Percentiles rank a stretch among this genome's conserved stretches.
Conservation (phyloP, 1,284 basidiomycete species). For the Pseudozyma tsukubaensis region DNA sequence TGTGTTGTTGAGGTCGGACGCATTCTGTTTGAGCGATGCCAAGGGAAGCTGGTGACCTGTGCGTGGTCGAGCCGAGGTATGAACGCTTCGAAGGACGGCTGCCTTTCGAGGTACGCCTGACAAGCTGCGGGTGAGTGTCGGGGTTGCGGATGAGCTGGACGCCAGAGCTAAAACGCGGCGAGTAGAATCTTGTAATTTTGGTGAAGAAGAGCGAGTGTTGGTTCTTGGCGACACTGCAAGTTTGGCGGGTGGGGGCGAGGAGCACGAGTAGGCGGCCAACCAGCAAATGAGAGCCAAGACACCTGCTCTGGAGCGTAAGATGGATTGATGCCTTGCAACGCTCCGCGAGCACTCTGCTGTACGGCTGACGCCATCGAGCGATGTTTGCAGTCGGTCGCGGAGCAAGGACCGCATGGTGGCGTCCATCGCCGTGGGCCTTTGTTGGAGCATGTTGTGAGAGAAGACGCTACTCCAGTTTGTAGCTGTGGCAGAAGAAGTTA, state of each 20-base stretch:
- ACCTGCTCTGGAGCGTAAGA: constrained; percentile 34
- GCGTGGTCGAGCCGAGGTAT: constrained; percentile 27
- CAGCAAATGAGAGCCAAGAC: constrained; percentile 40
- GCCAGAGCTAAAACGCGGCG: constrained; percentile 9
- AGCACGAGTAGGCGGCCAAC: constrained; percentile 41
- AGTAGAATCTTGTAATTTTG: not conserved
- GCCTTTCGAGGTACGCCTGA: constrained; percentile 18
- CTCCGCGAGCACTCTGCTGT: constrained; percentile 29
- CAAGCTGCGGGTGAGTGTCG: not conserved
- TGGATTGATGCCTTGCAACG: constrained; percentile 20
- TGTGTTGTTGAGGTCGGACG: not conserved
- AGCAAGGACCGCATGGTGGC: constrained; percentile 33
- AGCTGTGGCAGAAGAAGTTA: no score
- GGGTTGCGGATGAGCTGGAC: not conserved
- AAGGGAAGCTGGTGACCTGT: constrained; percentile 9
- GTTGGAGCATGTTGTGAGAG: constrained; percentile 11
- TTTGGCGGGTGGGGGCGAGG: constrained; percentile 14
- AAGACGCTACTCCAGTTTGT: no score
- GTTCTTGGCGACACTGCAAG: not conserved
- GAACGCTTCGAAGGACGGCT: constrained; percentile 27
- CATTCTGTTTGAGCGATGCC: constrained; percentile 1
- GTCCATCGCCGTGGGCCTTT: constrained; percentile 23
- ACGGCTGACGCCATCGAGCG: constrained; percentile 36
- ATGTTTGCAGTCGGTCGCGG: constrained; percentile 35
- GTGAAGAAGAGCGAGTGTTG: not conserved